phyloP scores from a whole-genome alignment of 257 asterid species.

The Orobanche coerulescens region DNA sequence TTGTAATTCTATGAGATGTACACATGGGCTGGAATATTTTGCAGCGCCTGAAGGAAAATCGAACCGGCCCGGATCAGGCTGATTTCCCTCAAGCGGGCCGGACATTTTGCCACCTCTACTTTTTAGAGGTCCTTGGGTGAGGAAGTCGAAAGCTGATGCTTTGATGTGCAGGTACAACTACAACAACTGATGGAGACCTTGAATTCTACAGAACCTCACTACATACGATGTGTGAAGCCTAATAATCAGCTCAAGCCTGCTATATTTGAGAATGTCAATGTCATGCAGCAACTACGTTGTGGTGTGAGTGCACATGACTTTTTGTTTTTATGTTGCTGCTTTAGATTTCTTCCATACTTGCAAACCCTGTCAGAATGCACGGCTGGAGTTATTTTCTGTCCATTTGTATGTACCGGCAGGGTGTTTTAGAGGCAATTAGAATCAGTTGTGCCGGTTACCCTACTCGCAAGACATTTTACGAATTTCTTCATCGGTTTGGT shows the following conservation, averaged over 20 bases:
- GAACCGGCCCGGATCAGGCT: no score
- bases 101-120: background rate
- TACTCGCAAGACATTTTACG: conserved; percentile 86
- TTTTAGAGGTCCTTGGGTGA: conserved; percentile 16
- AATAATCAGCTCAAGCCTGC: conserved; percentile 91
- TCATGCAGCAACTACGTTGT: conserved; percentile 97
- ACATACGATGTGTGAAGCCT: conserved; percentile 97
- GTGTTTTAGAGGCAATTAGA: conserved; percentile 93
- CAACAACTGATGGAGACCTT: conserved; percentile 93
- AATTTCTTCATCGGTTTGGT: conserved; percentile 78
- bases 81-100: background rate
- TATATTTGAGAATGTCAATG: conserved; percentile 74
- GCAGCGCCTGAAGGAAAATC: background rate
- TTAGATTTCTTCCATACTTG: conserved; percentile 7
- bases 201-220: conserved; percentile 95
- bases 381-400: background rate
- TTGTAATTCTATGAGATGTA: background rate
- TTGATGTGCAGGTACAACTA: conserved; percentile 71
- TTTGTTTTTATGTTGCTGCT: background rate
- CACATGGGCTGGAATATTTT: no score
- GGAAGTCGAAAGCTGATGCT: conserved; percentile 25
- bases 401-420: conserved; percentile 36
- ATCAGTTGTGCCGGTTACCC: conserved; percentile 99
- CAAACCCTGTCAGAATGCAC: background rate
- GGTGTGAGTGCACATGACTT: conserved; percentile 62